phyloP scores from a whole-genome alignment of 768 basidiomycete species.

The Pholiota conissans region DNA sequence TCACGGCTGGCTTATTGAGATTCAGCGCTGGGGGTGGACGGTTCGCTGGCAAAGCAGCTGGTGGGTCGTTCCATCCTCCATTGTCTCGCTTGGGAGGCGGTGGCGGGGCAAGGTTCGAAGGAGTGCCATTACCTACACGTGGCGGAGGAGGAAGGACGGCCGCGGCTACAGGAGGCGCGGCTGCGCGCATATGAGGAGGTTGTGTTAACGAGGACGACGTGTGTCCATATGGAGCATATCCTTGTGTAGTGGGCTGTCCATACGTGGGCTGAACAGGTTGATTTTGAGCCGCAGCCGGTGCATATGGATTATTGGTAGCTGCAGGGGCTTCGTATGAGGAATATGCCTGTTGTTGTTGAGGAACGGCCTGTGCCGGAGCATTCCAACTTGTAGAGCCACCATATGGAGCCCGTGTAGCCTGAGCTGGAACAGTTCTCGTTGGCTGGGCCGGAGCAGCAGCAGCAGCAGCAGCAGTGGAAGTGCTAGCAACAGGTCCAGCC shows the following conservation, averaged over 20 bases:
- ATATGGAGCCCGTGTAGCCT: conserved; percentile 5
- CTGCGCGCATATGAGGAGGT: conserved; percentile 38
- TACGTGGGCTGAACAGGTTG: conserved; percentile 15
- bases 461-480: conserved; percentile 15
- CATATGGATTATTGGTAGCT: conserved; percentile 14
- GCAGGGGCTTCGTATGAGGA: conserved; percentile 22
- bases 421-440: conserved; percentile 17
- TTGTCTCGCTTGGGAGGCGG: conserved; percentile 67
- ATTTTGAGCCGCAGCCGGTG: not conserved
- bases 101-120: conserved; percentile 26
- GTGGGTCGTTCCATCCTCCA: conserved; percentile 93
- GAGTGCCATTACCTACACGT: conserved; percentile 30
- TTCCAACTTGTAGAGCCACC: conserved; percentile 8
- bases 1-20: conserved; percentile 62
- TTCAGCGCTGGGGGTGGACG: conserved; percentile 53
- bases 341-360: conserved; percentile 20
- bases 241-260: conserved; percentile 7
- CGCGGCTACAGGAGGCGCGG: conserved; percentile 35
- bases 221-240: conserved; percentile 33
- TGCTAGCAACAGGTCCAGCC: conserved; percentile 21
- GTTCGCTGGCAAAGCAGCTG: conserved; percentile 44
- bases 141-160: conserved; percentile 44
- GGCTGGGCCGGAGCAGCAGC: conserved; percentile 15
- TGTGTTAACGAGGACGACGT: conserved; percentile 32
- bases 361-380: conserved; percentile 8